Conservation (phyloP, 441 rosid species). For the Eruca vesicaria region DNA sequence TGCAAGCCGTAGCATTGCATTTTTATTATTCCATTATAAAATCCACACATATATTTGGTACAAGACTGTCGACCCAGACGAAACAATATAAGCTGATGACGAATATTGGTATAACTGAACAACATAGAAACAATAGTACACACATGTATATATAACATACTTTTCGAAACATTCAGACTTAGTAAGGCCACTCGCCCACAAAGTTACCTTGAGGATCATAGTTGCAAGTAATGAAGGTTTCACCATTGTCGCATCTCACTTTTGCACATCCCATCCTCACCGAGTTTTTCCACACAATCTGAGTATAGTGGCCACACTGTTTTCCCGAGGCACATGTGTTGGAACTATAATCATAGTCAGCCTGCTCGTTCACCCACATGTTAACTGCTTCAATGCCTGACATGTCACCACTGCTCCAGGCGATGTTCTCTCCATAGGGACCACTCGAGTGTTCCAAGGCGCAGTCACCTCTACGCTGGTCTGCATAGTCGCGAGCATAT, state of each 20-base stretch:
- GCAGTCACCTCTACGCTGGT: constrained; percentile 31
- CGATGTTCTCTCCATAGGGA: constrained; percentile 33
- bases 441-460: constrained; percentile 21
- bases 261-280: constrained; percentile 37
- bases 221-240: constrained; percentile 34
- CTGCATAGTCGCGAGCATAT: constrained; percentile 31
- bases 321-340: constrained; percentile 25
- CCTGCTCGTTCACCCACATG: constrained; percentile 36
- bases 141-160: not conserved
- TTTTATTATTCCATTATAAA: constrained; percentile 7
- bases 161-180: not conserved
- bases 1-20: constrained; percentile 22
- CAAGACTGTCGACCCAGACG: constrained; percentile 4
- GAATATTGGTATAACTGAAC: constrained; percentile 18
- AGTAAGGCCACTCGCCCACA: constrained; percentile 29
- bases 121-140: not conserved
- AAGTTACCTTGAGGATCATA: constrained; percentile 38
- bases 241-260: constrained; percentile 29
- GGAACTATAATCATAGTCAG: constrained; percentile 23
- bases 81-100: not conserved
- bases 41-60: not conserved
- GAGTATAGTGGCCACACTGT: constrained; percentile 39
- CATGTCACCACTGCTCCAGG: constrained; percentile 25
- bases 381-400: constrained; percentile 30
- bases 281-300: constrained; percentile 38